Evolutionary conservation across 345 rosid genomes (phyloP).

Genomic region (Diplotaxis tenuifolia): DNA sequence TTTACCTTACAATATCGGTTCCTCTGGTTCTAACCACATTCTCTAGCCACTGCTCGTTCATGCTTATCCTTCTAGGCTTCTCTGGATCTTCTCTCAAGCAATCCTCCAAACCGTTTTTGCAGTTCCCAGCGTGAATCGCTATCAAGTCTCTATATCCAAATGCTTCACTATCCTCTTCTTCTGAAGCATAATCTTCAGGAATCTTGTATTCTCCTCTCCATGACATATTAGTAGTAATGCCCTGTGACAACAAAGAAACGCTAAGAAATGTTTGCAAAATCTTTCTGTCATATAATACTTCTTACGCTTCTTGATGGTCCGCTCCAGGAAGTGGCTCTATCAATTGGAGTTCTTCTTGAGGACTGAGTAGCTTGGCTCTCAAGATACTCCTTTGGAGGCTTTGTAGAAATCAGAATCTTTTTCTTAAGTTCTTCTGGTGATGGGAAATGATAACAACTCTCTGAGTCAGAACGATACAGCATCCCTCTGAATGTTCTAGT

Average conservation of each 20-base stretch:
- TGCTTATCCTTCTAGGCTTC: constrained; percentile 58
- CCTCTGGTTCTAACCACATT: constrained; percentile 41
- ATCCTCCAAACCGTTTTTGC: constrained; percentile 38
- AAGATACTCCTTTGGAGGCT: constrained; percentile 76
- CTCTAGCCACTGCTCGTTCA: constrained; percentile 64
- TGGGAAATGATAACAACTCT: constrained; percentile 48
- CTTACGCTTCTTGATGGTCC: no score
- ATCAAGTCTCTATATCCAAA: constrained; percentile 55
- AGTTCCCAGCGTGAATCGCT: constrained; percentile 62
- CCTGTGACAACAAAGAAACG: constrained; percentile 24
- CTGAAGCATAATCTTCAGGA: constrained; percentile 32
- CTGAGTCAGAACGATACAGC: constrained; percentile 45
- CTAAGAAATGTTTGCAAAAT: neutral
- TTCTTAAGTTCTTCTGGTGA: constrained; percentile 62
- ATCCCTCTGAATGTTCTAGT: constrained; percentile 45
- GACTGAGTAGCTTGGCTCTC: constrained; percentile 20
- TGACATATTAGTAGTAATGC: constrained; percentile 18
- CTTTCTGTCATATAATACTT: neutral
- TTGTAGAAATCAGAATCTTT: constrained; percentile 74
- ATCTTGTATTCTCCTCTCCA: constrained; percentile 32
- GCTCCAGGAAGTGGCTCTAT: constrained; percentile 23
- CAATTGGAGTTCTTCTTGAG: constrained; percentile 6
- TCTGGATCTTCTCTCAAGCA: constrained; percentile 42
- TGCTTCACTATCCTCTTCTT: constrained; percentile 32
- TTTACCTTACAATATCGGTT: constrained; percentile 43